A percentile compares a stretch with the other conserved stretches of the same genome.
Conservation (phyloP, 1,284 basidiomycete species). For the Ustilago crameri region DNA sequence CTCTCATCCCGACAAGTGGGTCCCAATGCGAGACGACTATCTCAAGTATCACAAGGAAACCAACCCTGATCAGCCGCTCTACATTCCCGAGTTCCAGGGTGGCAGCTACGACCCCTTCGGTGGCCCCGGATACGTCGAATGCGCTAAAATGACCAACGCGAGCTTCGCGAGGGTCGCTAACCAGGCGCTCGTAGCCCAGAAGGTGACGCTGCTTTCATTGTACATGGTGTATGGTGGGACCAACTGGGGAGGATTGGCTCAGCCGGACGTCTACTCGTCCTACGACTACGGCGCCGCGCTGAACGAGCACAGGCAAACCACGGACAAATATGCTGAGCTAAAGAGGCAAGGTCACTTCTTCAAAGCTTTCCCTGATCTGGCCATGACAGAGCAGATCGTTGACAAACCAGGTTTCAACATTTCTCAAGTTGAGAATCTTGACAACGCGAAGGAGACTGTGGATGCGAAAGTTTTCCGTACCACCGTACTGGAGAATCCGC, state of each 20-base stretch:
- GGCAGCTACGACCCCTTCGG: conserved; percentile 65
- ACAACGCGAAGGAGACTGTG: conserved; percentile 1
- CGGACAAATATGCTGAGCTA: conserved; percentile 48
- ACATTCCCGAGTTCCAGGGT: conserved; percentile 74
- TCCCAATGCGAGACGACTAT: conserved; percentile 54
- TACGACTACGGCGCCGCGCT: conserved; percentile 69
- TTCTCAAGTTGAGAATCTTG: conserved; percentile 20
- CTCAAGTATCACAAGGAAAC: conserved; percentile 37
- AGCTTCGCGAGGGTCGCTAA: conserved; percentile 49
- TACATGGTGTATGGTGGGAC: conserved; percentile 81
- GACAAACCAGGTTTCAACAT: conserved; percentile 30
- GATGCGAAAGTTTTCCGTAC: conserved; percentile 14
- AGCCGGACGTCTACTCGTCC: conserved; percentile 61
- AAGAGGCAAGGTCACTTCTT: conserved; percentile 49
- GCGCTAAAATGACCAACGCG: conserved; percentile 39
- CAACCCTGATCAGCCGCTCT: conserved; percentile 75
- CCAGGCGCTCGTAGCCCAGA: conserved; percentile 35
- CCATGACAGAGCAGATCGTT: conserved; percentile 33
- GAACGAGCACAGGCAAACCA: conserved; percentile 45
- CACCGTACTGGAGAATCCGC: conserved; percentile 37
- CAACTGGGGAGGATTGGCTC: conserved; percentile 71
- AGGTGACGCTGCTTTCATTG: conserved; percentile 70
- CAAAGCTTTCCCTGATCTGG: conserved; percentile 48
- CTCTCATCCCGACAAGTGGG: conserved; percentile 75
- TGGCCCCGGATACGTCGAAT: conserved; percentile 46